phyloP scores from a whole-genome alignment of 2,329 filamentous ascomycete species.

The Paecilomyces dactylethromorphus region DNA sequence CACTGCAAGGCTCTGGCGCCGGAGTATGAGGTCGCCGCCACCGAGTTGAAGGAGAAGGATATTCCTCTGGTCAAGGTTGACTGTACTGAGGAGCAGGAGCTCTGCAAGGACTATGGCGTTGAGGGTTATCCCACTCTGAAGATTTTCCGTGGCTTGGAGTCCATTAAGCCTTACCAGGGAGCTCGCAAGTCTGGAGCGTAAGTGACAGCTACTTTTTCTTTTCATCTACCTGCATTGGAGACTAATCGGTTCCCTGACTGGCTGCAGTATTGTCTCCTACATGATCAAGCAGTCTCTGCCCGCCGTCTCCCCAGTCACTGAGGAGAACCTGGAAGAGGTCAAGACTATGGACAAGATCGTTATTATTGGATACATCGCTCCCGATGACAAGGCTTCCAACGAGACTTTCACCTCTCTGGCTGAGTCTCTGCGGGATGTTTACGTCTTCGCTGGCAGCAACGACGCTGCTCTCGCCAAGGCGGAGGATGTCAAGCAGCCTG shows the following conservation, averaged over 20 bases:
- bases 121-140: slow-evolving; percentile 98
- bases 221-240: not conserved
- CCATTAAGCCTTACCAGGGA: slow-evolving; percentile 75
- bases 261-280: slow-evolving; percentile 61
- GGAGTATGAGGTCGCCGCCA: slow-evolving; percentile 45
- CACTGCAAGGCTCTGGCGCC: slow-evolving; percentile 93
- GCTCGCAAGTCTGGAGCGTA: slow-evolving; percentile 76
- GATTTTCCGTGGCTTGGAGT: slow-evolving; percentile 89
- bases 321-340: slow-evolving; percentile 86
- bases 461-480: slow-evolving; percentile 80
- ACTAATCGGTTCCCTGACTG: slow-evolving; percentile 14
- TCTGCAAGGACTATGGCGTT: slow-evolving; percentile 84
- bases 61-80: slow-evolving; percentile 53
- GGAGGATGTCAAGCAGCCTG: slow-evolving; percentile 80
- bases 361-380: slow-evolving; percentile 77
- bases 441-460: slow-evolving; percentile 83
- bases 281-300: slow-evolving; percentile 98
- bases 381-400: slow-evolving; percentile 76
- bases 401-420: slow-evolving; percentile 71
- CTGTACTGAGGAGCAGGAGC: slow-evolving; percentile 88
- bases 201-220: slow-evolving; percentile 18
- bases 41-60: slow-evolving; percentile 42
- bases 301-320: slow-evolving; percentile 74
- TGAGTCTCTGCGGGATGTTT: slow-evolving; percentile 76
- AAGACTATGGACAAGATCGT: slow-evolving; percentile 98